Evolutionary conservation across 495 filamentous ascomycete genomes (phyloP).

Genomic region (Cercophora newfieldiana): DNA sequence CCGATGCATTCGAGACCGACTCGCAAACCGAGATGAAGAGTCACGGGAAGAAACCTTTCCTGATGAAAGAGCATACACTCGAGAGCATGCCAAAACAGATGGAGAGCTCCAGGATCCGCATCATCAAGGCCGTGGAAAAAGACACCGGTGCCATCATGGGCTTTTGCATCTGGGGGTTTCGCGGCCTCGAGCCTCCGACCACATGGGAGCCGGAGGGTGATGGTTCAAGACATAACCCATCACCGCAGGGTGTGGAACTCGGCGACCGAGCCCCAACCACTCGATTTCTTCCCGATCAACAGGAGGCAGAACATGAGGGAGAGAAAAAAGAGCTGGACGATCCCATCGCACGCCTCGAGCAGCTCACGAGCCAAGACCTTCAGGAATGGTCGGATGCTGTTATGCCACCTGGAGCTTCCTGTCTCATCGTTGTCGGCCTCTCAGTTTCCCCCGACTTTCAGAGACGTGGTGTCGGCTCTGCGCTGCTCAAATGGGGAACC

Average conservation of each 20-base stretch:
- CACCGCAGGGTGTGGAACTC: not conserved
- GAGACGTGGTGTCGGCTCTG: conserved; percentile 11
- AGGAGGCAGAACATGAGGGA: not conserved
- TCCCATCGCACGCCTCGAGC: conserved; percentile 1
- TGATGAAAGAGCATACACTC: conserved; percentile 9
- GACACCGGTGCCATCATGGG: conserved; percentile 15
- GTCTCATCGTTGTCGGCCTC: conserved; percentile 11
- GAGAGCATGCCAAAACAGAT: not conserved
- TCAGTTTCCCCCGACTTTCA: conserved; percentile 11
- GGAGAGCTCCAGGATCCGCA: not conserved
- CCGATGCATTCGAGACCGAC: conserved; percentile 9
- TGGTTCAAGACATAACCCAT: not conserved
- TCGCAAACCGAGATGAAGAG: conserved; percentile 15
- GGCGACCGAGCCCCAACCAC: not conserved
- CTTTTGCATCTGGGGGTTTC: conserved; percentile 16
- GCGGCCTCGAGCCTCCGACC: conserved; percentile 7
- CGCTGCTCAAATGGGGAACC: conserved; percentile 14
- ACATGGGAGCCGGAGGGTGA: not conserved
- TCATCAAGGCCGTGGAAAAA: conserved; percentile 13
- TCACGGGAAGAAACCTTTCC: conserved; percentile 10
- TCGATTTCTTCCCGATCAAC: not conserved
- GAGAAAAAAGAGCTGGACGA: not conserved
- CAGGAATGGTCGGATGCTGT: conserved; percentile 1
- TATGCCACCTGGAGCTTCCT: not conserved
- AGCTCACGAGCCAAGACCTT: conserved; percentile 2